phyloP scores from a whole-genome alignment of 2,329 filamentous ascomycete species.

The Pseudomassariella vexata region DNA sequence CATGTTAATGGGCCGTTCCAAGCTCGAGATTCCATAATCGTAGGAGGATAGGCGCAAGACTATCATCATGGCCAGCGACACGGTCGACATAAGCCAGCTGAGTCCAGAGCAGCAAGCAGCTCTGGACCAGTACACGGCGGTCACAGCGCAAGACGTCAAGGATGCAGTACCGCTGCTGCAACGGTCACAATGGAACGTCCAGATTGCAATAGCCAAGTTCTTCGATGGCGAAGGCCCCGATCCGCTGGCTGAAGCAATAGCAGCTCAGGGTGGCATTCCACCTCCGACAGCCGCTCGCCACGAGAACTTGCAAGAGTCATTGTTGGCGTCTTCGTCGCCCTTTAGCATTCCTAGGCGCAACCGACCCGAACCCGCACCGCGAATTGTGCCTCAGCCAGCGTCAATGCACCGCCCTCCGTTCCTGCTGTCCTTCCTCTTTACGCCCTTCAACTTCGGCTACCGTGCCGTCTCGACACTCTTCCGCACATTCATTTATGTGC shows the following conservation, averaged over 20 bases:
- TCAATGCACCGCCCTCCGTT: slow-evolving; percentile 66
- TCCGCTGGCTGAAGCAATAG: slow-evolving; percentile 69
- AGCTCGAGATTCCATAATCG: neutral
- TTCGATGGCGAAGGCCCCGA: slow-evolving; percentile 92
- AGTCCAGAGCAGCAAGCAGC: slow-evolving; percentile 74
- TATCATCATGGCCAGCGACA: slow-evolving; percentile 34
- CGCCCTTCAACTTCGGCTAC: slow-evolving; percentile 76
- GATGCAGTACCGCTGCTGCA: slow-evolving; percentile 75
- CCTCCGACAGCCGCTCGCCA: slow-evolving; percentile 54
- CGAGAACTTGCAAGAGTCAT: slow-evolving; percentile 66
- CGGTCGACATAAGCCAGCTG: slow-evolving; percentile 61
- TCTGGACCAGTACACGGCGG: slow-evolving; percentile 79
- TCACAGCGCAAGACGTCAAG: slow-evolving; percentile 76
- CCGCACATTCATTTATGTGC: slow-evolving; percentile 68
- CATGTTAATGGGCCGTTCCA: too few relatives aligned
- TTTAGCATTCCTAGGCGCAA: slow-evolving; percentile 25
- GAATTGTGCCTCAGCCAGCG: slow-evolving; percentile 74
- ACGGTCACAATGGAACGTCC: slow-evolving; percentile 93
- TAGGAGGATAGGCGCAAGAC: neutral
- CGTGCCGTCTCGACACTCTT: slow-evolving; percentile 63
- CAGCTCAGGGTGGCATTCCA: slow-evolving; percentile 55
- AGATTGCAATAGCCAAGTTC: slow-evolving; percentile 96
- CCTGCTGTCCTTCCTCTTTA: slow-evolving; percentile 70
- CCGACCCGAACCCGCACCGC: slow-evolving; percentile 64
- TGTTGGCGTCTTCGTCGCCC: slow-evolving; percentile 32